Percentiles rank a stretch among this genome's conserved stretches.
Evolutionary conservation across 2,329 filamentous ascomycete species (phyloP).

Genomic region (Cercospora janseana): DNA sequence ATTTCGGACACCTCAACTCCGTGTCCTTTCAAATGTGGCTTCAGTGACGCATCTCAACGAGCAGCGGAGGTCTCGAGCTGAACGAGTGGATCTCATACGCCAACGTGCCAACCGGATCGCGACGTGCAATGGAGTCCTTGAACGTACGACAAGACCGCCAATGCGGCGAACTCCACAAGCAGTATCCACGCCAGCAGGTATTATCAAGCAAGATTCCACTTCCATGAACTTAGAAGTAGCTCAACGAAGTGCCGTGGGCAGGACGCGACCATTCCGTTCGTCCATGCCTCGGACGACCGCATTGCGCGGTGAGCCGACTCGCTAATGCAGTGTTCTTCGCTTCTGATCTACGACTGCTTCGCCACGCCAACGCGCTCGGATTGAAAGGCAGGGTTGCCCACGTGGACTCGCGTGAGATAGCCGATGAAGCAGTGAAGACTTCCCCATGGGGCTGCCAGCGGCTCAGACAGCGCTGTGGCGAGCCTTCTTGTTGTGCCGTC

Average conservation of each 20-base stretch:
- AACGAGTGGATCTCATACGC: neutral
- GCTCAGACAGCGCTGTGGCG: too few species aligned
- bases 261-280: neutral
- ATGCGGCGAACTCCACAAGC: neutral
- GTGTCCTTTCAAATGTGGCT: neutral
- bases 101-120: neutral
- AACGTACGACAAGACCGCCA: constrained; percentile 1
- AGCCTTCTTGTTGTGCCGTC: too few species aligned
- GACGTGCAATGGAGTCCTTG: neutral
- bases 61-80: neutral
- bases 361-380: too few species aligned
- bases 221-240: neutral
- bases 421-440: too few species aligned
- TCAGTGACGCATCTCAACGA: constrained; percentile 4
- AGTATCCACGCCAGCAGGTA: neutral
- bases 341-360: neutral
- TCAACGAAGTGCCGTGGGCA: neutral
- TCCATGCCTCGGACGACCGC: neutral
- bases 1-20: neutral
- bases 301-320: neutral
- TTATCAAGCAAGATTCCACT: too few species aligned
- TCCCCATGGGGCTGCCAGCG: too few species aligned
- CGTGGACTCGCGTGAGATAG: neutral
- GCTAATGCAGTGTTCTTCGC: constrained; percentile 1
- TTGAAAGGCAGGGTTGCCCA: neutral